phyloP scores from a whole-genome alignment of 495 filamentous ascomycete genomes.

The Chaetomium fimeti region DNA sequence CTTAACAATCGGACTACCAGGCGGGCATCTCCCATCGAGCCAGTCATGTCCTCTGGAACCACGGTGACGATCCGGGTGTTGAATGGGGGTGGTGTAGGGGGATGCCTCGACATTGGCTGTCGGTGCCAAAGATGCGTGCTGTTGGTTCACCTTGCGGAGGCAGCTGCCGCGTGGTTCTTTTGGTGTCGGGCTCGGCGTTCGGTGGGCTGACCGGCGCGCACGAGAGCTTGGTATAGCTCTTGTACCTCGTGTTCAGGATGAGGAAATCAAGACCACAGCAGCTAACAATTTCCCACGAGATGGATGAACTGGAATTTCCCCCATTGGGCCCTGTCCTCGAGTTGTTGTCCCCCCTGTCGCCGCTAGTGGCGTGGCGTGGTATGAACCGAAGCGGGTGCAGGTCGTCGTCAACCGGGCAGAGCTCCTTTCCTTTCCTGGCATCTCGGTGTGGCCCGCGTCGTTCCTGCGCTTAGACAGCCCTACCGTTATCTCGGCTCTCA shows the following conservation, averaged over 20 bases:
- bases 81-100: slow-evolving; percentile 3
- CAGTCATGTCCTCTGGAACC: neutral
- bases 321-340: too few species aligned
- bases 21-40: slow-evolving; percentile 6
- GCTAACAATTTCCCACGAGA: neutral
- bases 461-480: too few species aligned
- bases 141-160: neutral
- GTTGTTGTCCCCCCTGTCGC: too few species aligned
- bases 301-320: neutral
- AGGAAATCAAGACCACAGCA: neutral
- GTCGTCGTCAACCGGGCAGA: too few species aligned
- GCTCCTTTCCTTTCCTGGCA: too few species aligned
- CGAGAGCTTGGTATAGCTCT: neutral
- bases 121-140: neutral
- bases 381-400: too few species aligned
- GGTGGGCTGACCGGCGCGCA: neutral
- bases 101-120: neutral
- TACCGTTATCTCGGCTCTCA: too few species aligned
- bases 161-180: slow-evolving; percentile 8
- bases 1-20: slow-evolving; percentile 7
- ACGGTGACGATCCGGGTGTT: neutral
- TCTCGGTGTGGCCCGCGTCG: too few species aligned
- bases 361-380: too few species aligned
- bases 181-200: neutral
- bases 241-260: neutral